Evolutionary conservation across 1,139 yeast species (phyloP), one percentile per base, ranked within the genome.

Genomic region (Candida pseudoviswanathii): DNA sequence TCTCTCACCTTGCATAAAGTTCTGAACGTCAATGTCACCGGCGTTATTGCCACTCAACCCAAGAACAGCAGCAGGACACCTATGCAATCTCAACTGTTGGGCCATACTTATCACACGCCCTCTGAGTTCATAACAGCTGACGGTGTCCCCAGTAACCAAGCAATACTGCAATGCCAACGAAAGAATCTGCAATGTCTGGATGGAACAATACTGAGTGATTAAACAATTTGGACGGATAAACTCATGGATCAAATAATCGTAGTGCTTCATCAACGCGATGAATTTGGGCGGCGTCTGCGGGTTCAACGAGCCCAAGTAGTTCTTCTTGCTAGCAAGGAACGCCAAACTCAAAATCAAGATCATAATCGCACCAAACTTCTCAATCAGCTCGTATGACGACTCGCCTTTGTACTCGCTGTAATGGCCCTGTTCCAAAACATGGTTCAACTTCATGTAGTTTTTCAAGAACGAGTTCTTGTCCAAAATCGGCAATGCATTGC

Each of bases 51-150:
- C 67, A 48, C 67, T 64, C 24, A 73, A 61, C 0, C 78, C 79
- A 47, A 86, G 68, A 4, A 90, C 92, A 0, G 95, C 92, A 10
- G 92, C 87, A 10, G 96, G 96, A 67, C 96, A 87, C 56, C 96
- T 78, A 63, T 90, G 96, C 46, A 91, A 73, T 58, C 97, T 81
- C 48, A 91, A 70, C 58, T 91, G 95, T 60, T 89, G 96, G 2
- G 94, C 86, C 92, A 89, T 87, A 27, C 91, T 84, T 4, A 86
- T 83, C 5, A 87, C 85, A 58, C 86, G 74, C 41, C 94, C 92
- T 53, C 96, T 75, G 42, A 86, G 73, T 51, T 85, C 87, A 69
- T 89, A 90, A 51, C 91, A 79, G 1, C 90, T 84, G 10, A 84
- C 78, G 38, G 84, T 79, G 63, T 88, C 91, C 11, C 96, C 96